Evolutionary conservation across 129 eudicot genomes (phyloP).

Genomic region (Sambucus nigra): DNA sequence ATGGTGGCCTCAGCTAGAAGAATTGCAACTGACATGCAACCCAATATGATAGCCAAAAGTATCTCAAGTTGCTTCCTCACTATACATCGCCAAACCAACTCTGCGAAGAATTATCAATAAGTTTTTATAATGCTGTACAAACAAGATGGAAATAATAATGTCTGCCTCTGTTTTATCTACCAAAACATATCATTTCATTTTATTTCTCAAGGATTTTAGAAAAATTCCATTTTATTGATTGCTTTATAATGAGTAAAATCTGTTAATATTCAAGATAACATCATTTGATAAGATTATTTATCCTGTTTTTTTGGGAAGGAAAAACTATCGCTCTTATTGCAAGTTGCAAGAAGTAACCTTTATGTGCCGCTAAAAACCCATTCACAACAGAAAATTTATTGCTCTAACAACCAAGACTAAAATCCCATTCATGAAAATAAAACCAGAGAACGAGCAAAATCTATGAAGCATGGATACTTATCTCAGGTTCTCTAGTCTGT

Average conservation of each 20-base stretch:
- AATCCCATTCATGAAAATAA: no score
- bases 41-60: constrained; percentile 51
- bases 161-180: no score
- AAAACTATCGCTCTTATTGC: no score
- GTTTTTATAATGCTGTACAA: neutral
- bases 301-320: no score
- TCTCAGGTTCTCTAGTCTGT: no score
- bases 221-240: neutral
- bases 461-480: no score
- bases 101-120: constrained; percentile 21
- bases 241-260: neutral
- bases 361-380: no score
- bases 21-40: constrained; percentile 77
- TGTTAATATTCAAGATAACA: neutral
- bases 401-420: no score
- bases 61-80: constrained; percentile 53
- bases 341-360: no score
- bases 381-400: no score
- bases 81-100: constrained; percentile 80
- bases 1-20: constrained; percentile 92
- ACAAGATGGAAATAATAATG: no score
- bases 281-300: neutral
- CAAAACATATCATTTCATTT: neutral
- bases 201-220: neutral
- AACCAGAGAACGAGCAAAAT: no score